Evolutionary conservation across 306 rosid genomes (phyloP), one percentile per base, ranked within the genome.

Genomic region (Vigna reflexopilosa): DNA sequence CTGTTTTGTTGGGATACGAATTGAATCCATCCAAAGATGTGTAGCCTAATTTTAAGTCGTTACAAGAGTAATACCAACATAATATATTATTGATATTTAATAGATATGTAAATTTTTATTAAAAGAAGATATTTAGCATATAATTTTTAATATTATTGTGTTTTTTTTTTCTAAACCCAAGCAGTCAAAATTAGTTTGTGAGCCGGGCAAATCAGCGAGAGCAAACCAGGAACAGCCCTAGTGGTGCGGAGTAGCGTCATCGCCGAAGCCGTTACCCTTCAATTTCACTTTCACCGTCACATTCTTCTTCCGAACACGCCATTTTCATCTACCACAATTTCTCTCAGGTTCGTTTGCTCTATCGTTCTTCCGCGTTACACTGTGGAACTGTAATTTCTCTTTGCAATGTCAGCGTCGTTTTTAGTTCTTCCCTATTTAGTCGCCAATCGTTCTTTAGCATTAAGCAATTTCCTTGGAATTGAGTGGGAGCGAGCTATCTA

Each of bases 271-370:
- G 68, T 10, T 44, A 30, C 68, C 57, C 28, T 67, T 82, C 56
- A 67, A 49, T 47, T 58, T 77, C 67, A 58, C 5, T 28, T 24
- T 70, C 65, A 54, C 38, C 81, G 42, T 50, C 70, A 5, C 12
- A 73, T 12, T 77, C 82, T 34, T 77, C 82, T 12, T 26, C 80
- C 32, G 59, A 36, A 36, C 26, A 16, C 51, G 11, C 28, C 69
- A 28, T 49, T 76, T 10, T 42, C 78, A 11, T 72, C 82, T 11
- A 2, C 59, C 11, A 15, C 20, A 2, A 68, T 56, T 51, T 12
- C 81, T 57, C 51, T 83, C 80, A 83, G 90, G 86, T 86, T 57
- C 36, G 26, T 62, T 34, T 24, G 32, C 68, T 38, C 4, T 54
- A 45, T 38, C 9, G 51, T 34, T 81, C 56, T 9, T 52, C 61